phyloP scores from a whole-genome alignment of 116 monocot species.

The Zostera marina region DNA sequence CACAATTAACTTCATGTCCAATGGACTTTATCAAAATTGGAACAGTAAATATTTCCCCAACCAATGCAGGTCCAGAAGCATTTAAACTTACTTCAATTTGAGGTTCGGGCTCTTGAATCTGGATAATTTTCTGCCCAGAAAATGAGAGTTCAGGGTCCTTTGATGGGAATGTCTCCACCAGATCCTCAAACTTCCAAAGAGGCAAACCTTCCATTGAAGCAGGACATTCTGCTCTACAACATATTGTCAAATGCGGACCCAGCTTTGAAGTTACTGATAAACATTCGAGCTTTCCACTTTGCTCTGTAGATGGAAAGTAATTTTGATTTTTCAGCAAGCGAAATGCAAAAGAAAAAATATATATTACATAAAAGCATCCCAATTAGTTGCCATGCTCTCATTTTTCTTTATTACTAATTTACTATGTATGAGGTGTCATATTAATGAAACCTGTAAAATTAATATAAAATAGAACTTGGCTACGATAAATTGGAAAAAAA shows the following conservation, averaged over 20 bases:
- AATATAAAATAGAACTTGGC: not conserved
- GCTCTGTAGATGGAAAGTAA: conserved; percentile 33
- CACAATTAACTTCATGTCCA: conserved; percentile 52
- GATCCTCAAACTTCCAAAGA: conserved; percentile 71
- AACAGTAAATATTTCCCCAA: conserved; percentile 65
- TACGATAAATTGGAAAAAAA: not conserved
- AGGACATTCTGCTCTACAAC: conserved; percentile 69
- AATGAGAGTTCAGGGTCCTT: conserved; percentile 50
- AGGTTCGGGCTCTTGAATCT: conserved; percentile 85
- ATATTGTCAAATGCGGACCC: conserved; percentile 32
- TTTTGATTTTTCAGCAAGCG: not conserved
- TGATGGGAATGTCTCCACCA: conserved; percentile 40
- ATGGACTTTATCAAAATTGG: conserved; percentile 49
- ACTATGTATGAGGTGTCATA: too few species aligned
- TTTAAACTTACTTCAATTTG: conserved; percentile 56
- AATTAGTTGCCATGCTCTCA: too few species aligned
- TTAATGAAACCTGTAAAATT: too few species aligned
- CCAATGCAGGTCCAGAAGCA: conserved; percentile 64
- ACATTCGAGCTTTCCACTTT: conserved; percentile 95
- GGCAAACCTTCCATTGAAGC: conserved; percentile 69
- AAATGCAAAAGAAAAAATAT: not conserved
- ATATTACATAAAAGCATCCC: not conserved
- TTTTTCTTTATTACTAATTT: too few species aligned
- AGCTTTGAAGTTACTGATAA: conserved; percentile 55
- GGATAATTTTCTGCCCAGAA: conserved; percentile 68